These are phyloP conservation scores for Suhomyces taliae DNA, from an alignment of 1,139 yeast species.

Conservation along the genomic window DNA sequence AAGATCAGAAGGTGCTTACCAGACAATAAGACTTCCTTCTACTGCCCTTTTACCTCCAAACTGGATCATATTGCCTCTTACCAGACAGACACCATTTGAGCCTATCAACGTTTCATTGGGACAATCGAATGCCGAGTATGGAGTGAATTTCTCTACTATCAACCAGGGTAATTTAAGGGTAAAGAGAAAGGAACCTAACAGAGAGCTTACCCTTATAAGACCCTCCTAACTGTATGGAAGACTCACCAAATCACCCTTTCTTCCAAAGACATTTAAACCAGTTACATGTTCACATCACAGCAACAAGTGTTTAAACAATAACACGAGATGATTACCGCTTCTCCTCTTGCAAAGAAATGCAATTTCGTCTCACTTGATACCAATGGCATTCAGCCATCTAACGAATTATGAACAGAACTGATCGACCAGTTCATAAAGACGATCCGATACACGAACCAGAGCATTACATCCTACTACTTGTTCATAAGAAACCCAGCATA, in stretches of 20 bases:
- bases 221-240: constrained; percentile 1
- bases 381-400: too few species aligned
- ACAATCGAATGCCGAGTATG: background rate
- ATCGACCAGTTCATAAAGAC: too few species aligned
- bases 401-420: background rate
- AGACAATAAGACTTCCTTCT: constrained; percentile 24
- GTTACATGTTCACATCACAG: too few species aligned
- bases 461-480: too few species aligned
- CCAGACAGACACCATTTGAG: background rate
- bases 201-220: constrained; percentile 4
- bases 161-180: constrained; percentile 10
- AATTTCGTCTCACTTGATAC: too few species aligned
- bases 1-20: constrained; percentile 13
- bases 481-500: too few species aligned
- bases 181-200: constrained; percentile 4
- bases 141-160: constrained; percentile 9
- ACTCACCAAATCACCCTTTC: background rate
- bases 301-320: too few species aligned
- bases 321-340: too few species aligned
- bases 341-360: too few species aligned
- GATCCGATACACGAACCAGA: too few species aligned
- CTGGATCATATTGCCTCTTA: constrained; percentile 35
- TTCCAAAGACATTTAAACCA: too few species aligned
- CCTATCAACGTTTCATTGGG: constrained; percentile 1
- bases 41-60: constrained; percentile 35